These are phyloP conservation scores for Rosa lucieae DNA, from an alignment of 306 rosid species.

Conservation along the genomic window DNA sequence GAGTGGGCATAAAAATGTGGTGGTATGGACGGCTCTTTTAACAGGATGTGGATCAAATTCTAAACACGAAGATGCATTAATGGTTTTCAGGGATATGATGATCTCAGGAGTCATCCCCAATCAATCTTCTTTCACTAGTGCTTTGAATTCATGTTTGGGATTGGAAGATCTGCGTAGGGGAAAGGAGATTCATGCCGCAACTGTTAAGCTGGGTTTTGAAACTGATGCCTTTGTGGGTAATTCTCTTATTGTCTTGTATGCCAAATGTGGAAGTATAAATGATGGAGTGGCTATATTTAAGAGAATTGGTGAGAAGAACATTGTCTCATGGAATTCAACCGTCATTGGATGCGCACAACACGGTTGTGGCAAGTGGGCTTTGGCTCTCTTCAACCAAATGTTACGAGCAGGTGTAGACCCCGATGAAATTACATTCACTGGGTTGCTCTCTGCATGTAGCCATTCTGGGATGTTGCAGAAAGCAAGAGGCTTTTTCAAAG, in stretches of 20 bases:
- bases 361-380: constrained; percentile 59
- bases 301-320: constrained; percentile 47
- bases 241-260: constrained; percentile 73
- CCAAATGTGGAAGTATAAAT: constrained; percentile 65
- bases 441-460: constrained; percentile 84
- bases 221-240: constrained; percentile 59
- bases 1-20: constrained; percentile 53
- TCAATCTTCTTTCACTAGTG: constrained; percentile 83
- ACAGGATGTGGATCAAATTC: constrained; percentile 68
- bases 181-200: constrained; percentile 47
- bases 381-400: constrained; percentile 64
- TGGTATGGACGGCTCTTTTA: constrained; percentile 80
- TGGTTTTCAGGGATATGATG: constrained; percentile 61
- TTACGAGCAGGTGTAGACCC: constrained; percentile 48
- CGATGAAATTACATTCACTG: constrained; percentile 75
- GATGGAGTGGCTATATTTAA: constrained; percentile 61
- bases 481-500: constrained; percentile 58
- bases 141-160: constrained; percentile 77
- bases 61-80: constrained; percentile 49
- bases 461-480: constrained; percentile 74
- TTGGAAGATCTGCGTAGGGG: constrained; percentile 76
- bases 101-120: constrained; percentile 49
- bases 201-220: constrained; percentile 58
- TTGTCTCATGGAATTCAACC: constrained; percentile 79
- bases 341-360: constrained; percentile 82